phyloP scores from a whole-genome alignment of 164 flowering plant species.

The Malania oleifera region DNA sequence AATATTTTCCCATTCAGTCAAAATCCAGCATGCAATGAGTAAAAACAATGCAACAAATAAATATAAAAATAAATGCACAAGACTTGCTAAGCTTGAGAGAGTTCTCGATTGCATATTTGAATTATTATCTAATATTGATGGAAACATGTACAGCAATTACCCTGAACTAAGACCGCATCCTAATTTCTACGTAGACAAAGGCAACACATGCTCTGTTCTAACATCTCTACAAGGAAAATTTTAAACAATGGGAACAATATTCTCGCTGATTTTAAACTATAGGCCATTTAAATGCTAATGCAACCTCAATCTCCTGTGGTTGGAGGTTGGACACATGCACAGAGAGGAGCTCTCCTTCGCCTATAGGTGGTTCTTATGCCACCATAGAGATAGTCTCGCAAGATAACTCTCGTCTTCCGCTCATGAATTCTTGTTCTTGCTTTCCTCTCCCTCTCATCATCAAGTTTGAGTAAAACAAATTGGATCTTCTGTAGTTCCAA shows the following conservation, averaged over 20 bases:
- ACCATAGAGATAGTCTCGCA: conserved; percentile 56
- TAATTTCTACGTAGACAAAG: conserved; percentile 5
- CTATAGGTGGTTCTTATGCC: conserved; percentile 25
- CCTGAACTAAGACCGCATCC: conserved; percentile 13
- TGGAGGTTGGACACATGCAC: conserved; percentile 48
- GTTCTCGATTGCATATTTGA: too few species aligned
- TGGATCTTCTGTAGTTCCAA: conserved; percentile 61
- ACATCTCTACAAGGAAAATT: conserved; percentile 9
- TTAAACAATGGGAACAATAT: conserved; percentile 9
- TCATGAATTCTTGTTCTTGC: conserved; percentile 30
- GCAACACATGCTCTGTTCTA: not conserved
- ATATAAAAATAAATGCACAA: too few species aligned
- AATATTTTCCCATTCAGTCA: too few species aligned
- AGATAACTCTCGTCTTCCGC: conserved; percentile 33
- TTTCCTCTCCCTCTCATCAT: conserved; percentile 34
- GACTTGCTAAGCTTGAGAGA: too few species aligned
- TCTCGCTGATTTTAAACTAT: not conserved
- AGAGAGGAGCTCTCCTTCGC: conserved; percentile 39
- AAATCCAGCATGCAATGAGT: too few species aligned
- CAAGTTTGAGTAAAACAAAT: conserved; percentile 55
- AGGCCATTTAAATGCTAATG: not conserved
- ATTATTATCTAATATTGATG: conserved; percentile 1
- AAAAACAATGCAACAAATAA: too few species aligned
- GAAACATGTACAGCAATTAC: conserved; percentile 21
- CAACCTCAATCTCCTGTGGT: conserved; percentile 37